phyloP scores from a whole-genome alignment of 2,329 filamentous ascomycete species.

The Sarocladiaceae sp. region DNA sequence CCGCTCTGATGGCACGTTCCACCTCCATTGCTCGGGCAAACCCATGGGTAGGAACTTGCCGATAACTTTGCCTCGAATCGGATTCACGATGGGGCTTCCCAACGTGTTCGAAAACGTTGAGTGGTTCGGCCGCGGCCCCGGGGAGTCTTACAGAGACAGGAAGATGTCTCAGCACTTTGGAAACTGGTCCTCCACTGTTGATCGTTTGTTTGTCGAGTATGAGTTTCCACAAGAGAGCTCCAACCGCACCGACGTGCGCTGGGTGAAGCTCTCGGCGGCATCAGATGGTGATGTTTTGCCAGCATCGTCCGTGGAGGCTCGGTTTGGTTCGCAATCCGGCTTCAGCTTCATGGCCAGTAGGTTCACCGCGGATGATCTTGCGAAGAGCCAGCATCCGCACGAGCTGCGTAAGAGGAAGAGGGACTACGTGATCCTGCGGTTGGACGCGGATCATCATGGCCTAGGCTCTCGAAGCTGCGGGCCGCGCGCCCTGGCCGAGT shows the following conservation, averaged over 20 bases:
- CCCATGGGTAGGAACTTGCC: slow-evolving; percentile 7
- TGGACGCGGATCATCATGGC: not conserved
- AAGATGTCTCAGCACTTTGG: slow-evolving; percentile 55
- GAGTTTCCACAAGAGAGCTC: slow-evolving; percentile 49
- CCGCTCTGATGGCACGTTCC: not conserved
- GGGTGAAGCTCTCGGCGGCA: slow-evolving; percentile 24
- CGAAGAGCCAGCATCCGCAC: slow-evolving; percentile 10
- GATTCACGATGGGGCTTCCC: slow-evolving; percentile 34
- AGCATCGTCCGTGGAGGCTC: slow-evolving; percentile 9
- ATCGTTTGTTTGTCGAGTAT: slow-evolving; percentile 38
- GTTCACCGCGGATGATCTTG: slow-evolving; percentile 32
- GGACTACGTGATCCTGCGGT: not conserved
- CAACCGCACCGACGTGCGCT: slow-evolving; percentile 43
- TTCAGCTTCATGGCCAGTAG: slow-evolving; percentile 35
- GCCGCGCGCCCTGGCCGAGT: not conserved
- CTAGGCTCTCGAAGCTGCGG: not conserved
- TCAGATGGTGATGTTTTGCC: slow-evolving; percentile 14
- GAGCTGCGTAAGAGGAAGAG: slow-evolving; percentile 25
- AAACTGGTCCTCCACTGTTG: slow-evolving; percentile 34
- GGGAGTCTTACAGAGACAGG: slow-evolving; percentile 61
- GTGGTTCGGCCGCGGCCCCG: slow-evolving; percentile 64
- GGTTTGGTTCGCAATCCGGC: not conserved
- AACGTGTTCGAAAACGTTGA: slow-evolving; percentile 17
- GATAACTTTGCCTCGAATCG: slow-evolving; percentile 36
- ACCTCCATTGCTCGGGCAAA: not conserved